Evolutionary conservation across 345 rosid genomes (phyloP).

Genomic region (Psidium guajava): DNA sequence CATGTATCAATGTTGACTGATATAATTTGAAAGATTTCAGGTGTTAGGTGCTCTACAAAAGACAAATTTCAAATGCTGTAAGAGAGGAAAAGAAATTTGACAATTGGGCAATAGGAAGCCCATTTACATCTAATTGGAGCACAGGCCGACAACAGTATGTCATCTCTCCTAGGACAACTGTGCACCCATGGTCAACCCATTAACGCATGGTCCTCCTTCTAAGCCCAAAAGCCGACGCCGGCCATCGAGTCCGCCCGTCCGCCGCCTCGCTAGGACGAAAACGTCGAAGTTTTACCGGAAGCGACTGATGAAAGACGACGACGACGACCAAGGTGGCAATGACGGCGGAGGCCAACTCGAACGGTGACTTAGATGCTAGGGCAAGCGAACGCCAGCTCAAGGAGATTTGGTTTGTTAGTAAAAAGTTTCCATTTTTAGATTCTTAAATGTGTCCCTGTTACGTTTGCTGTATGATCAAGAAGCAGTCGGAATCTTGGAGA

Average conservation of each 20-base stretch:
- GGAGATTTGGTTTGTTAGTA: no score
- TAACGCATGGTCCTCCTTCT: background rate
- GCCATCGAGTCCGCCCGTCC: background rate
- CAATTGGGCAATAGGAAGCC: background rate
- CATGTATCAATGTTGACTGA: background rate
- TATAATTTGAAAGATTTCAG: background rate
- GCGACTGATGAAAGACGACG: background rate
- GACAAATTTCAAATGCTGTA: background rate
- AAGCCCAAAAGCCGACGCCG: background rate
- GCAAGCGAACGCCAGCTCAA: background rate
- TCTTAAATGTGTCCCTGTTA: background rate
- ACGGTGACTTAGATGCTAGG: background rate
- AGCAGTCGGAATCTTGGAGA: background rate
- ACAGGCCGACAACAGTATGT: background rate
- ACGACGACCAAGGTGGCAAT: background rate
- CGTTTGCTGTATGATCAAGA: background rate
- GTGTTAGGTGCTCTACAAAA: background rate
- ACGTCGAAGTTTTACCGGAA: background rate
- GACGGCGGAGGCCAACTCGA: background rate
- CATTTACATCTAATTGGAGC: background rate
- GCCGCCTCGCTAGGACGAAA: background rate
- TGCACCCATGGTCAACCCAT: background rate
- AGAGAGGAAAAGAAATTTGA: background rate
- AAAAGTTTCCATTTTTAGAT: no score
- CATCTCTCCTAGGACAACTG: background rate